A percentile compares a stretch with the other conserved stretches of the same genome.
Evolutionary conservation across 169 alveolate species (phyloP).

Genomic region (Amoebophrya sp.): DNA sequence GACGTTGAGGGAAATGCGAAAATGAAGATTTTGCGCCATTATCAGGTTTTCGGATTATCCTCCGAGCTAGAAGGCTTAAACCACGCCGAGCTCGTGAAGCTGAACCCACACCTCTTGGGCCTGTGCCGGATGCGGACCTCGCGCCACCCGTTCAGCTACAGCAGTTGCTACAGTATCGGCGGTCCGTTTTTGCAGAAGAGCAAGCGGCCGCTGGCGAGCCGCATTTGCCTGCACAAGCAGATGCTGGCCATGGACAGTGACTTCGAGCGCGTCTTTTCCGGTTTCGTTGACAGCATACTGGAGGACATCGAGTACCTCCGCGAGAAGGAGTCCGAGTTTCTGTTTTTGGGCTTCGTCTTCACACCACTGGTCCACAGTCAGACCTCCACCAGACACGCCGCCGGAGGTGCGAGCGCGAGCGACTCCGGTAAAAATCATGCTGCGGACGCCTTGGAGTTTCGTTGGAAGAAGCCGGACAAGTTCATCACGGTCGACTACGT

Average conservation of each 20-base stretch:
- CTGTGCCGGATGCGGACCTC: background rate
- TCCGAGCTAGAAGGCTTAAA: background rate
- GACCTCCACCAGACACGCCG: background rate
- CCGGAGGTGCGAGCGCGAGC: background rate
- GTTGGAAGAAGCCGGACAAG: background rate
- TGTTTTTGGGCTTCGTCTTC: background rate
- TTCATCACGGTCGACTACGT: background rate
- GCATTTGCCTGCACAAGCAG: background rate
- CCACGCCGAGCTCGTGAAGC: background rate
- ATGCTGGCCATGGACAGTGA: background rate
- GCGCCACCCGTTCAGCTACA: background rate
- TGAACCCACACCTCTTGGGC: background rate
- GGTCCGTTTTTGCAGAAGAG: background rate
- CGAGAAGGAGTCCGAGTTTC: background rate
- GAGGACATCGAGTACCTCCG: background rate
- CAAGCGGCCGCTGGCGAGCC: background rate
- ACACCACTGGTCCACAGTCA: background rate
- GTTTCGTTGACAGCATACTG: background rate
- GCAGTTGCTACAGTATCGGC: background rate
- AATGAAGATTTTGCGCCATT: no score
- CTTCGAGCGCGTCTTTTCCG: background rate
- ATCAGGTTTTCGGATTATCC: background rate
- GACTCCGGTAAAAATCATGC: background rate
- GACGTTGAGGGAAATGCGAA: no score
- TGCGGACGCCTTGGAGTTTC: background rate